Evolutionary conservation across 345 rosid genomes (phyloP).

Genomic region (Triadica sebifera): DNA sequence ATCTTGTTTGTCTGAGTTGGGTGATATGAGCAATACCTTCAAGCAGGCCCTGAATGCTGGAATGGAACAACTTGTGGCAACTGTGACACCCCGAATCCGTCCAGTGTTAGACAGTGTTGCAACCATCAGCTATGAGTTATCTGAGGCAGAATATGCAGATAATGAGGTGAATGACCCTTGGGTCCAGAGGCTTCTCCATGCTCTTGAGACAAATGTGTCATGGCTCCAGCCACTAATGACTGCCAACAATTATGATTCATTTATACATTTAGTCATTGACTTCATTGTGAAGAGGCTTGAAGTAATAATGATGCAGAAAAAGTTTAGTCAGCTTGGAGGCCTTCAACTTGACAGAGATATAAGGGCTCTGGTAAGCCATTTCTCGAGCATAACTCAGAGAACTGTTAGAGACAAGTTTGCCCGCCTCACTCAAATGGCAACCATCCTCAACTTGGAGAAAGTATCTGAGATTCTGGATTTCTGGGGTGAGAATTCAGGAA

Average conservation of each 20-base stretch:
- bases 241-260: slow-evolving; percentile 78
- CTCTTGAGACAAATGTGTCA: slow-evolving; percentile 76
- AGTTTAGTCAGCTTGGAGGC: slow-evolving; percentile 97
- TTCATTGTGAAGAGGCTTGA: slow-evolving; percentile 93
- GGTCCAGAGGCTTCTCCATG: slow-evolving; percentile 95
- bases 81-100: slow-evolving; percentile 82
- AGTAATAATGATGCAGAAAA: slow-evolving; percentile 97
- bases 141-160: slow-evolving; percentile 92
- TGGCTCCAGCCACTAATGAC: slow-evolving; percentile 97
- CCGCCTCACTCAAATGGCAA: slow-evolving; percentile 90
- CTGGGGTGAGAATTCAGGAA: slow-evolving; percentile 99
- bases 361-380: slow-evolving; percentile 87
- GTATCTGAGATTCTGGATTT: slow-evolving; percentile 95
- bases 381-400: slow-evolving; percentile 91
- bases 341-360: slow-evolving; percentile 95
- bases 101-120: slow-evolving; percentile 83
- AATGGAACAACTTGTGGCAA: slow-evolving; percentile 79
- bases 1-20: slow-evolving; percentile 89
- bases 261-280: slow-evolving; percentile 78
- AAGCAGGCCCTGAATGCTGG: slow-evolving; percentile 78
- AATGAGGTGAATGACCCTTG: slow-evolving; percentile 98
- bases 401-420: slow-evolving; percentile 97
- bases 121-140: slow-evolving; percentile 83
- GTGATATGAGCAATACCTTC: slow-evolving; percentile 74
- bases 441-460: slow-evolving; percentile 88